Base-by-base conservation (phyloP, 2,329 filamentous ascomycete genomes). In the Diaporthe aspalathi region DNA sequence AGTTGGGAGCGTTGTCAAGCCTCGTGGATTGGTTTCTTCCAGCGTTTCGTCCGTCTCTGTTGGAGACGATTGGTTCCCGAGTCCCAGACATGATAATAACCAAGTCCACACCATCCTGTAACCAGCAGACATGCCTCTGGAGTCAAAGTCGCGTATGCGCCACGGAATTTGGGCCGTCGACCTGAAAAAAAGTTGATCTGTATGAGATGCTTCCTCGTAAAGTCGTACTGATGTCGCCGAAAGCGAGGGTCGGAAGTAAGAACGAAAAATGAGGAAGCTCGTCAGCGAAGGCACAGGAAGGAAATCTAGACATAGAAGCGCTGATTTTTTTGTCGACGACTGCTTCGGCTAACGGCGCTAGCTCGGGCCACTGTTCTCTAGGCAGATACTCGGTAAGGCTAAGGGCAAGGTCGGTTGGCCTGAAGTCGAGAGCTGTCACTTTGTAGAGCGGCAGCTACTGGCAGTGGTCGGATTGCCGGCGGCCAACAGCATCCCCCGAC, bases 81-180 rank as follows among this genome's bases (percentile, higher is more conserved):
- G 50, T 35, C 20, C 27, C 27, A 40, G 45, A 24, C 16, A 17
- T 68, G 43, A 68, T 38, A 56, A 68, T 38, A 56, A 57, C 66
- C 38, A 49, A 57, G 52, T 38, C 38, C 24, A 49, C 52, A 68
- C 38, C 66, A 56, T 68, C 49, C 24, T 57, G 24, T 32, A 27
- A 53, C 53, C 20, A 22, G 60, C 43, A 65, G 43, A 65, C 17
- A 47, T 32, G 16, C 14, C 60, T 65, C 43, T n/a, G n/a, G n/a
- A 29, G 20, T 49, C 27, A 43, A 35, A 29, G 43, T 17, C 60
- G 32, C 24, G 60, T 49, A 16, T 50, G 43, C 47, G 43, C 43
- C 17, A 35, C 60, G 43, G 27, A 49, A 35, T 65, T 5, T 12
- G 32, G 49, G 43, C 22, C 20, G 40, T 65, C 27, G 60, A 20